Evolutionary conservation across 2,329 filamentous ascomycete genomes (phyloP), one percentile per base, ranked within the genome.

Genomic region (Chaetomiaceae sp.): DNA sequence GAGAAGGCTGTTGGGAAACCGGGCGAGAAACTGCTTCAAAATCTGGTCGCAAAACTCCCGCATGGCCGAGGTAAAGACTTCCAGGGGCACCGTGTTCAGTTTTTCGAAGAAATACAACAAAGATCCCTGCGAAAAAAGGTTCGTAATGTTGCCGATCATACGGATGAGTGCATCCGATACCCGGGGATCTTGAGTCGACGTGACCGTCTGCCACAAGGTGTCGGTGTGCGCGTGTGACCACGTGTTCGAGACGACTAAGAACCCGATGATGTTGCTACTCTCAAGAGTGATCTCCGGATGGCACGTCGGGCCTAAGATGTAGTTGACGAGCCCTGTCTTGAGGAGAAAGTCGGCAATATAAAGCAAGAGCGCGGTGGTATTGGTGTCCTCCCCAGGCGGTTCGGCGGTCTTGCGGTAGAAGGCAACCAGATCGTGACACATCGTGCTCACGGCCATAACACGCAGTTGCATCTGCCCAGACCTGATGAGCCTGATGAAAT

Each of bases 401-500:
- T 78, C 76, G n/a, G 75, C 75, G 58, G 79, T 74, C 8, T 73
- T 74, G 52, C 77, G 80, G 77, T 84, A 94, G 21, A 89, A 74
- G 0, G 68, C 65, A 8, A 95, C 79, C 32, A 96, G 75, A 27
- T 89, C 84, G 8, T 65, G 66, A 59, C 88, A 87, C 80, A 96
- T 86, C 18, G 74, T 75, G n/a, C 82, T 80, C 45, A 92, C 84
- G 18, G 89, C 90, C 66, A 82, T 79, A 11, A 95, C 87, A 33
- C 92, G 85, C 33, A 96, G 75, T 64, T 95, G 89, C 90, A 97
- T 96, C 63, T 92, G 89, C 32, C 88, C 86, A 53, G 89, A 92
- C 63, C 80, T 83, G 48, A 96, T 85, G 60, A 92, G 83, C 60
- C 82, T 86, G 61, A 82, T 82, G 47, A 88, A 73, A 1, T 86